phyloP scores from a whole-genome alignment of 208 protist genomes.

The Herpetomonas tarakana region DNA sequence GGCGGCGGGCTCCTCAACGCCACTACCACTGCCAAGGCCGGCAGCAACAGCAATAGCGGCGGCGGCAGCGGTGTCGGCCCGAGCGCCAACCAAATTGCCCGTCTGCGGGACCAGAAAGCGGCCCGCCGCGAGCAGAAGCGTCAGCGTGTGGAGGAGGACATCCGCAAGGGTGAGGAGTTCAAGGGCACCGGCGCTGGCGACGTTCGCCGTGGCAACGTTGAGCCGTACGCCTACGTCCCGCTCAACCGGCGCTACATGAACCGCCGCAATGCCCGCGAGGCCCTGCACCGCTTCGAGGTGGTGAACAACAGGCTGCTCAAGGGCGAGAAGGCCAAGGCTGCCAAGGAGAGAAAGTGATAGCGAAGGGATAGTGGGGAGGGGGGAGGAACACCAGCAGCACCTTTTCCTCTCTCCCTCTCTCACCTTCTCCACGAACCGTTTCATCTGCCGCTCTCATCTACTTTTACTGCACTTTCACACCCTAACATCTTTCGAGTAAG shows the following conservation, averaged over 20 bases:
- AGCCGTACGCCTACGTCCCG: slow-evolving; percentile 90
- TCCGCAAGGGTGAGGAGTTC: slow-evolving; percentile 87
- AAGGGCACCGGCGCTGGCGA: slow-evolving; percentile 71
- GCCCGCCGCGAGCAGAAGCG: slow-evolving; percentile 62
- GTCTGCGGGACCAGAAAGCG: slow-evolving; percentile 67
- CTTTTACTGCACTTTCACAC: neutral
- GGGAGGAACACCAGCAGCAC: too few species aligned
- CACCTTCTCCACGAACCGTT: too few species aligned
- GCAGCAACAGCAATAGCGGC: slow-evolving; percentile 12
- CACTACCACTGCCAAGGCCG: neutral
- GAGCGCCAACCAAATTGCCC: slow-evolving; percentile 38
- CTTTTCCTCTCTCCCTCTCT: too few species aligned
- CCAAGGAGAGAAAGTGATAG: slow-evolving; percentile 26
- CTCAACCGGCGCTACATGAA: slow-evolving; percentile 91
- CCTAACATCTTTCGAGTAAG: neutral
- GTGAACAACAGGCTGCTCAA: slow-evolving; percentile 56
- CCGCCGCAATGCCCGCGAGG: slow-evolving; percentile 73
- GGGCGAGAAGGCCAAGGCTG: slow-evolving; percentile 82
- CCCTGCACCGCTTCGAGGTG: slow-evolving; percentile 73
- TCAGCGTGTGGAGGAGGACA: slow-evolving; percentile 81
- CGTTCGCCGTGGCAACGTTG: slow-evolving; percentile 78
- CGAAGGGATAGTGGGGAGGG: too few species aligned
- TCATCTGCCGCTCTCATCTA: neutral
- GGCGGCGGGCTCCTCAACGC: slow-evolving; percentile 13
- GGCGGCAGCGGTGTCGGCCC: slow-evolving; percentile 22